Percentiles rank a stretch among this genome's conserved stretches.
phyloP scores from a whole-genome alignment of 345 rosid genomes.

The Excoecaria cochinchinensis region DNA sequence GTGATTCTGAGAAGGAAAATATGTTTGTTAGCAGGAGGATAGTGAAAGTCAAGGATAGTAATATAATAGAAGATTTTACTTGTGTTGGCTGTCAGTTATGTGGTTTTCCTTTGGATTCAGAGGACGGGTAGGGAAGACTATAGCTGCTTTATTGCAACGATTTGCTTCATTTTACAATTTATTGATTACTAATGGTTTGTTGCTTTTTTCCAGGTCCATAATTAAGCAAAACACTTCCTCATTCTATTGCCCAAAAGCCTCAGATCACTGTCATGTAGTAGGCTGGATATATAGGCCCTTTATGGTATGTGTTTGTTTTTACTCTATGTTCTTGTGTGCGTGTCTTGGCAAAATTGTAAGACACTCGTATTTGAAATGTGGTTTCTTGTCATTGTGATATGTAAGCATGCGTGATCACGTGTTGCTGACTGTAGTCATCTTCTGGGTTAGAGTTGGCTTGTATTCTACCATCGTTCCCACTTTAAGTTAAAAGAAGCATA shows the following conservation, averaged over 20 bases:
- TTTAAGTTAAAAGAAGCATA: not conserved
- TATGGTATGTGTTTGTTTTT: constrained; percentile 34
- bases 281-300: constrained; percentile 54
- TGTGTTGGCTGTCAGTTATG: constrained; percentile 52
- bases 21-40: constrained; percentile 56
- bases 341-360: not conserved
- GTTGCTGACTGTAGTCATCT: not conserved
- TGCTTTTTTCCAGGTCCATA: constrained; percentile 26
- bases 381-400: not conserved
- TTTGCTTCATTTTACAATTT: not conserved
- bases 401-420: not conserved
- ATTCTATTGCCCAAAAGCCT: constrained; percentile 44
- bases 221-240: constrained; percentile 28
- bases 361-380: not conserved
- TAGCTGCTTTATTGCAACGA: not conserved
- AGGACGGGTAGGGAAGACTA: constrained; percentile 27
- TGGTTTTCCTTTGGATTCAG: constrained; percentile 45
- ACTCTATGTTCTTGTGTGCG: not conserved
- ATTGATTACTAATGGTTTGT: not conserved
- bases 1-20: constrained; percentile 43
- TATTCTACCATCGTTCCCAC: not conserved
- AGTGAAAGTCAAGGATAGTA: constrained; percentile 4
- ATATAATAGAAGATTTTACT: constrained; percentile 47
- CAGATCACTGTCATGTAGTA: constrained; percentile 43
- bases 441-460: not conserved